A percentile compares a stretch with the other conserved stretches of the same genome.
Conservation (phyloP, 768 basidiomycete species). For the Nidularia pulvinata region DNA sequence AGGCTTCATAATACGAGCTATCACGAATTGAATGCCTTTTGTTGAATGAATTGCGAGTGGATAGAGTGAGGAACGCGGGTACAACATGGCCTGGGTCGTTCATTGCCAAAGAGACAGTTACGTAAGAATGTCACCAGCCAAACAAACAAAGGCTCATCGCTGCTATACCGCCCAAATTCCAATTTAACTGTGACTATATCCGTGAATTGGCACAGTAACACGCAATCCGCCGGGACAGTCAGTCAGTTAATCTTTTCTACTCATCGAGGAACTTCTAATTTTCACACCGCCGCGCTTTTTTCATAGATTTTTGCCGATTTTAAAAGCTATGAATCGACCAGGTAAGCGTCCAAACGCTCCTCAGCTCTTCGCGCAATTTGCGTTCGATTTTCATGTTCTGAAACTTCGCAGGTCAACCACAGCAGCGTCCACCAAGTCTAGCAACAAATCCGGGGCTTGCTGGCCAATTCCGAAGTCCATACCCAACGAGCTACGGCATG, state of each 20-base stretch:
- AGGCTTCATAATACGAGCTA: no score
- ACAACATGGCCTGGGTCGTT: no score
- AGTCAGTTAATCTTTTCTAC: neutral
- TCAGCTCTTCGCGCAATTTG: constrained; percentile 6
- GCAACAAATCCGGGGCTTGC: constrained; percentile 62
- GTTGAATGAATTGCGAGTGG: no score
- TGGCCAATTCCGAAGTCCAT: constrained; percentile 62
- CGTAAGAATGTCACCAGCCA: constrained; percentile 1
- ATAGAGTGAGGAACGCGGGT: no score
- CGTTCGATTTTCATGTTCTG: constrained; percentile 18
- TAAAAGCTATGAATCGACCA: constrained; percentile 61
- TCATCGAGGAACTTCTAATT: constrained; percentile 5
- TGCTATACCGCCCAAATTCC: constrained; percentile 11
- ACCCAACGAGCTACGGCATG: constrained; percentile 48
- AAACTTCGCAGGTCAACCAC: constrained; percentile 65
- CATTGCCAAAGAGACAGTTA: neutral
- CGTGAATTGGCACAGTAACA: constrained; percentile 17
- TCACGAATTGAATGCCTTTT: no score
- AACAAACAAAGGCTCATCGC: constrained; percentile 9
- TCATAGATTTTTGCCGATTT: constrained; percentile 19
- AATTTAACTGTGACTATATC: constrained; percentile 16
- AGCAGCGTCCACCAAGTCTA: constrained; percentile 78
- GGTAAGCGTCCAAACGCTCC: constrained; percentile 29
- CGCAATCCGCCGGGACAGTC: neutral
- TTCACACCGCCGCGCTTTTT: constrained; percentile 16